These are phyloP conservation scores for Niveomyces coronatus DNA, from an alignment of 2,329 filamentous ascomycete genomes.

Conservation along the genomic window DNA sequence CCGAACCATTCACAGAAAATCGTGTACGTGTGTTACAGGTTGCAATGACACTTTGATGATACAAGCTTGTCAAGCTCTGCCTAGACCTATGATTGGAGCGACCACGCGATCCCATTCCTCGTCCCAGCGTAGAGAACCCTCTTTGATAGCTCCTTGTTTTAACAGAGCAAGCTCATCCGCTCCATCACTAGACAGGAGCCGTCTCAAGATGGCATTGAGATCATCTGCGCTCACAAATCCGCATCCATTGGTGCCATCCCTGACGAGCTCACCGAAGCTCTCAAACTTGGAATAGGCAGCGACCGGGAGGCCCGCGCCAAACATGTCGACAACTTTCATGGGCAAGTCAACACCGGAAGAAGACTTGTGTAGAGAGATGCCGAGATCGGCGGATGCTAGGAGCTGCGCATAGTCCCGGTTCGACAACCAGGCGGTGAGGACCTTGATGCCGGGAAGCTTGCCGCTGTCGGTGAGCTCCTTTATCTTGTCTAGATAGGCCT, in stretches of 20 bases:
- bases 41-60: too few relatives aligned
- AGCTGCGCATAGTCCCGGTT: slow-evolving; percentile 76
- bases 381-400: slow-evolving; percentile 76
- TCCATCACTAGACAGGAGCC: slow-evolving; percentile 48
- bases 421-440: slow-evolving; percentile 77
- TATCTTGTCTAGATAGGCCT: slow-evolving; percentile 61
- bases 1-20: too few relatives aligned
- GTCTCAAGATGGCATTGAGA: slow-evolving; percentile 50
- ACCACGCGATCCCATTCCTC: slow-evolving; percentile 86
- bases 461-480: slow-evolving; percentile 47
- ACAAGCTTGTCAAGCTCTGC: slow-evolving; percentile 9
- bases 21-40: too few relatives aligned
- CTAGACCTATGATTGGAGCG: slow-evolving; percentile 54
- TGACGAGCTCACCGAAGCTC: slow-evolving; percentile 84
- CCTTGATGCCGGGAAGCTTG: slow-evolving; percentile 57
- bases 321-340: slow-evolving; percentile 99
- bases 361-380: slow-evolving; percentile 84
- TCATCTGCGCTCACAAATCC: slow-evolving; percentile 68
- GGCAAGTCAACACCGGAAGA: slow-evolving; percentile 91
- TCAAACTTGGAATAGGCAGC: slow-evolving; percentile 77
- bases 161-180: slow-evolving; percentile 47
- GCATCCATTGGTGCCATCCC: slow-evolving; percentile 73
- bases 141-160: slow-evolving; percentile 59
- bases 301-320: slow-evolving; percentile 85
- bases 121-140: slow-evolving; percentile 75